These are phyloP conservation scores for Penicillium sp. DNA, from an alignment of 2,329 filamentous ascomycete species.

Conservation along the genomic window DNA sequence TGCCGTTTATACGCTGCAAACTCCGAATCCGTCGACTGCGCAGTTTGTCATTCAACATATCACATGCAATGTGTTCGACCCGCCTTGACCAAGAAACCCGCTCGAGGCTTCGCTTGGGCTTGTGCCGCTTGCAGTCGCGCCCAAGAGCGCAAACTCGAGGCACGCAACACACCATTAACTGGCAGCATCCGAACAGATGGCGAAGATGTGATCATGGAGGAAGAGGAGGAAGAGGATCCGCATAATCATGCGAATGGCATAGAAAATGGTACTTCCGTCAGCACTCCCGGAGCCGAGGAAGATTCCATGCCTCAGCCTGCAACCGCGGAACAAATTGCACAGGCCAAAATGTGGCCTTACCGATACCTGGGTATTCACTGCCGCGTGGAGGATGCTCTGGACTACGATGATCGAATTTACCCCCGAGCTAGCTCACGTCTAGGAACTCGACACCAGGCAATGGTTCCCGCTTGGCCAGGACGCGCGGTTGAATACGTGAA, in stretches of 20 bases:
- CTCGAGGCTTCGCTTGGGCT: slow-evolving; percentile 95
- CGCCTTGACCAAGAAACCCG: slow-evolving; percentile 90
- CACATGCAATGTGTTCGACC: slow-evolving; percentile 98
- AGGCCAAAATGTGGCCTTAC: slow-evolving; percentile 94
- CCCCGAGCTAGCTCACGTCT: slow-evolving; percentile 90
- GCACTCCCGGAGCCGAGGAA: slow-evolving; percentile 59
- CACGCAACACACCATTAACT: slow-evolving; percentile 76
- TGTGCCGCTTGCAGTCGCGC: slow-evolving; percentile 93
- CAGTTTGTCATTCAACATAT: slow-evolving; percentile 90
- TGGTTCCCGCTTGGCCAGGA: slow-evolving; percentile 80
- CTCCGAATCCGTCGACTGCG: slow-evolving; percentile 96
- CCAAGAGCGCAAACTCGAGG: slow-evolving; percentile 90
- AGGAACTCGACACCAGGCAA: slow-evolving; percentile 87
- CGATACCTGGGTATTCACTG: slow-evolving; percentile 95
- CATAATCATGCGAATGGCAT: slow-evolving; percentile 51
- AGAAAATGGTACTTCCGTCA: slow-evolving; percentile 60
- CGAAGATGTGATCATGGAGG: slow-evolving; percentile 64
- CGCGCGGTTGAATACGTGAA: slow-evolving; percentile 88
- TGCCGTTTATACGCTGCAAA: slow-evolving; percentile 88
- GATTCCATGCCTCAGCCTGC: slow-evolving; percentile 58
- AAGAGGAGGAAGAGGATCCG: slow-evolving; percentile 69
- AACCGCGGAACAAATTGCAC: slow-evolving; percentile 84
- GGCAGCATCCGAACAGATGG: slow-evolving; percentile 54
- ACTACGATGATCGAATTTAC: slow-evolving; percentile 97
- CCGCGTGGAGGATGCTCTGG: slow-evolving; percentile 88